Evolutionary conservation across 306 rosid species (phyloP), one percentile per base, ranked within the genome.

Genomic region (Dalbergia oliveri): DNA sequence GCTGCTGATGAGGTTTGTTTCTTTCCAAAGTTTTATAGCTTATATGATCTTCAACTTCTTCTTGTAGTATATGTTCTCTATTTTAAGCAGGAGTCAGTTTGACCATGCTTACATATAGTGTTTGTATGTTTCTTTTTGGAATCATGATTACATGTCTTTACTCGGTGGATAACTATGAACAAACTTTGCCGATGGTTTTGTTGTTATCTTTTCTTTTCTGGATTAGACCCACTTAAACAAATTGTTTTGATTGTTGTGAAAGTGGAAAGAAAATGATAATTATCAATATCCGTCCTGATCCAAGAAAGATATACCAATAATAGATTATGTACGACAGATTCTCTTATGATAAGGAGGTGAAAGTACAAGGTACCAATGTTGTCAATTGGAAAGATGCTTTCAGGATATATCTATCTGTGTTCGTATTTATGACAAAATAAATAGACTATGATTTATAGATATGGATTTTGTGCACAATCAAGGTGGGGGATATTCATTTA

Each of bases 1-100:
- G 45, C 82, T 71, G 61, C 75, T 82, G 77, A 75, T 67, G 79
- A 90, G 93, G 94, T 90, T 83, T 70, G 89, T 83, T 79, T 50
- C 58, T 49, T 66, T 53, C 45, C 49, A 37, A 60, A 43, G 33
- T 76, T 72, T 74, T 33, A 35, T 9, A 18, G 4, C 11, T 75
- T 43, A 59, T 16, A 62, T 57, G 69, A 67, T 79, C 81, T 68
- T 84, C 0, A 85, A 50, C 78, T 82, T 69, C 78, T 82, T 69
- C 18, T 1, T 44, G 0, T 80, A 9, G 10, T 65, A 35, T 79
- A 8, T 80, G 59, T 81, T 10, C 26, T 47, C 63, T 13, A 8
- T 63, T 60, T 56, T 74, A 59, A 39, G 57, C 39, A 39, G 0
- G 14, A 53, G 21, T 15, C 35, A 23, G 21, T 73, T 62, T 47